These are phyloP conservation scores for Phytophthora fragariaefolia DNA, from an alignment of 352 stramenopile species.

Conservation along the genomic window DNA sequence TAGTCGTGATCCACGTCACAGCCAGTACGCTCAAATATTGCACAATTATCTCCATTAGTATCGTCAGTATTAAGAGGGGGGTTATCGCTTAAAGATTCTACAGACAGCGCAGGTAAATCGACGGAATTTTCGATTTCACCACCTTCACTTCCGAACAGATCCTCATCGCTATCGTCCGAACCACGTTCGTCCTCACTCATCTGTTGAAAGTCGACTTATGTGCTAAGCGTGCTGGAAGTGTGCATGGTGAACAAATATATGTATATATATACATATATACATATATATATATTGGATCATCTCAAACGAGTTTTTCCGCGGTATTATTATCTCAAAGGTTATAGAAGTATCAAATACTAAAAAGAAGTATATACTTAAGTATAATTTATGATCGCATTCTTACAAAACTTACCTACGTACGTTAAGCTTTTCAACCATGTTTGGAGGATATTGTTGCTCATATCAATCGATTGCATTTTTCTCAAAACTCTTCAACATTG, in stretches of 20 bases:
- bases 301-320: too few relatives aligned
- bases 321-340: too few relatives aligned
- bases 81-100: conserved; percentile 6
- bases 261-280: too few relatives aligned
- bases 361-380: too few relatives aligned
- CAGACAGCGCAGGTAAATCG: conserved; percentile 18
- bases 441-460: too few relatives aligned
- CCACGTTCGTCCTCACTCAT: conserved; percentile 22
- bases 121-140: conserved; percentile 19
- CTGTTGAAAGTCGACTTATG: neutral
- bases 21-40: neutral
- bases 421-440: too few relatives aligned
- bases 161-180: conserved; percentile 18
- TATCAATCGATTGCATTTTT: too few relatives aligned
- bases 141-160: conserved; percentile 23
- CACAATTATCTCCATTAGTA: neutral
- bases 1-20: conserved; percentile 5
- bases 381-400: too few relatives aligned
- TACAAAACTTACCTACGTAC: too few relatives aligned
- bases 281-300: too few relatives aligned
- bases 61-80: conserved; percentile 2
- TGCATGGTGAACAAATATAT: neutral
- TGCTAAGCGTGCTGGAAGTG: neutral
- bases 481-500: too few relatives aligned
- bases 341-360: too few relatives aligned